These are phyloP conservation scores for Penicillium rolfsii DNA, from an alignment of 2,329 filamentous ascomycete species.

Conservation along the genomic window DNA sequence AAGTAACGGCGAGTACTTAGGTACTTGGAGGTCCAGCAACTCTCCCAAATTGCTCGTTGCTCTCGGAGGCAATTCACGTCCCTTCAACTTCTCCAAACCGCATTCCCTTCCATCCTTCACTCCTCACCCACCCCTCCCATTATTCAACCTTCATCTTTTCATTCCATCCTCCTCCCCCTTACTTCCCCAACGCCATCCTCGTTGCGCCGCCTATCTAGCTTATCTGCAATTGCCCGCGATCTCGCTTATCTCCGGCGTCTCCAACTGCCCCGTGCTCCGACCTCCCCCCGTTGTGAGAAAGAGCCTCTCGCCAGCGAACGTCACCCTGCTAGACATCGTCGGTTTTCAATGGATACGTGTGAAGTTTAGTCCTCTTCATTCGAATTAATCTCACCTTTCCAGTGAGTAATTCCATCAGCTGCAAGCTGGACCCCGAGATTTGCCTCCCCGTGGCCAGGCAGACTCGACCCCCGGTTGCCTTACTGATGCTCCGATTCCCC, in stretches of 20 bases:
- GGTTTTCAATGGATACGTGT: constrained; percentile 22
- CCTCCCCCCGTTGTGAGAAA: constrained; percentile 1
- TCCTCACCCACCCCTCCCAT: not conserved
- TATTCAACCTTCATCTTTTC: constrained; percentile 4
- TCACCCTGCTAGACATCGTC: not conserved
- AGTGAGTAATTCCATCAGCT: constrained; percentile 2
- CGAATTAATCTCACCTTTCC: not conserved
- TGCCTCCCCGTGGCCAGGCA: not conserved
- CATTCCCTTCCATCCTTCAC: constrained; percentile 7
- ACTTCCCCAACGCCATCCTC: constrained; percentile 9
- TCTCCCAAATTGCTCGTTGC: constrained; percentile 11
- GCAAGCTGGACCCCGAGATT: not conserved
- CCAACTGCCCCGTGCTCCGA: constrained; percentile 26
- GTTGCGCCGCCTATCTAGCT: constrained; percentile 9
- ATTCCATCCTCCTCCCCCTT: constrained; percentile 5
- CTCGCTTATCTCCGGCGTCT: constrained; percentile 38
- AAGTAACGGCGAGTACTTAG: constrained; percentile 14
- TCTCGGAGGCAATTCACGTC: constrained; percentile 26
- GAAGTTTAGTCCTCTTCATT: constrained; percentile 13
- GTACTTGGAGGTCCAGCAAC: constrained; percentile 21
- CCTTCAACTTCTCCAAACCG: constrained; percentile 12
- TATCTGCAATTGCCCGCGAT: constrained; percentile 33
- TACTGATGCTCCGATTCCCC: constrained; percentile 16
- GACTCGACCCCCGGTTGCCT: constrained; percentile 17
- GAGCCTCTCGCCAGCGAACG: constrained; percentile 4